These are phyloP conservation scores for Phaeosphaeria sp. DNA, from an alignment of 2,329 filamentous ascomycete species.

Conservation along the genomic window DNA sequence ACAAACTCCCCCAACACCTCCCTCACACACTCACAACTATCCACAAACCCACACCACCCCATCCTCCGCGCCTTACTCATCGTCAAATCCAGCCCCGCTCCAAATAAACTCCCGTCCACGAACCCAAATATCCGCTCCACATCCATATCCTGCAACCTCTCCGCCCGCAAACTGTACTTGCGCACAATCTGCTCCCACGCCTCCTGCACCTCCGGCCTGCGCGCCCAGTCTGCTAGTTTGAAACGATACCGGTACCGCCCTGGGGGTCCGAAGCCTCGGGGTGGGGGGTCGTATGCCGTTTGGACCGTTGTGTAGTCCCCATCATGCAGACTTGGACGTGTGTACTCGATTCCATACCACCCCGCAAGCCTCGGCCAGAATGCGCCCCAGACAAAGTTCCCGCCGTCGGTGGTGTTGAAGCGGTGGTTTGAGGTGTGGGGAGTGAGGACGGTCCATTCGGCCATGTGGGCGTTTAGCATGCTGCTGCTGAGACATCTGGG, in stretches of 20 bases:
- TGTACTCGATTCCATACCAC: slow-evolving; percentile 54
- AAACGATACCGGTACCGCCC: slow-evolving; percentile 50
- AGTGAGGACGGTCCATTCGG: slow-evolving; percentile 60
- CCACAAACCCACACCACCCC: slow-evolving; percentile 57
- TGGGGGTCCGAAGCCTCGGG: slow-evolving; percentile 53
- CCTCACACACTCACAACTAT: slow-evolving; percentile 53
- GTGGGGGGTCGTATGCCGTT: slow-evolving; percentile 37
- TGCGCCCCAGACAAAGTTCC: slow-evolving; percentile 55
- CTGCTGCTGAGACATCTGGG: slow-evolving; percentile 53
- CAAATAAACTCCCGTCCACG: slow-evolving; percentile 50
- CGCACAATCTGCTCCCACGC: slow-evolving; percentile 56
- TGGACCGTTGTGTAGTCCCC: slow-evolving; percentile 17
- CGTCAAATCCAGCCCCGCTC: slow-evolving; percentile 35
- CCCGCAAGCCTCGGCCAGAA: slow-evolving; percentile 57
- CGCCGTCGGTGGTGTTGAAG: slow-evolving; percentile 59
- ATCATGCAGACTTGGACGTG: slow-evolving; percentile 30
- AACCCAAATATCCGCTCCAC: slow-evolving; percentile 57
- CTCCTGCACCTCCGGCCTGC: slow-evolving; percentile 49
- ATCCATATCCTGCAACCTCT: slow-evolving; percentile 50
- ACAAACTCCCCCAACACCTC: slow-evolving; percentile 53
- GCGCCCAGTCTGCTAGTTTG: slow-evolving; percentile 56
- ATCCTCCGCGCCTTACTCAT: slow-evolving; percentile 57
- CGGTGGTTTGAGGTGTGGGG: slow-evolving; percentile 52
- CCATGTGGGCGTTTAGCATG: slow-evolving; percentile 57
- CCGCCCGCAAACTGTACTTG: slow-evolving; percentile 50